These are phyloP conservation scores for Hibiscus tridactylites DNA, from an alignment of 345 rosid species.

Conservation along the genomic window DNA sequence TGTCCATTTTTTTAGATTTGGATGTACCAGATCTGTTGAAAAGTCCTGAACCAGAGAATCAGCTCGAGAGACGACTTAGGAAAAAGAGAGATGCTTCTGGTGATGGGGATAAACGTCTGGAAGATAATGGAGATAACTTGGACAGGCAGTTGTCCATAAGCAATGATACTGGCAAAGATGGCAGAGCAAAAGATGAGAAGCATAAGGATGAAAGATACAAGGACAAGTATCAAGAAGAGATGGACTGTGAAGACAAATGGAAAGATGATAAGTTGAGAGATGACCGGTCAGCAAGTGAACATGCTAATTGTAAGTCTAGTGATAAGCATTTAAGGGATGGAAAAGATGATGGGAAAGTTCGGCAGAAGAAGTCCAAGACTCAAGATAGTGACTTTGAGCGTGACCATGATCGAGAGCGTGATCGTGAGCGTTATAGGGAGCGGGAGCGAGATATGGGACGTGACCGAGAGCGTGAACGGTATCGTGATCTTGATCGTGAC, in stretches of 20 bases:
- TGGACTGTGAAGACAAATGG: slow-evolving; percentile 46
- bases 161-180: slow-evolving; percentile 56
- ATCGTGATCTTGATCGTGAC: slow-evolving; percentile 18
- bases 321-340: slow-evolving; percentile 51
- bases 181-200: slow-evolving; percentile 57
- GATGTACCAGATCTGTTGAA: slow-evolving; percentile 36
- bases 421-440: slow-evolving; percentile 15
- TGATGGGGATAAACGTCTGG: slow-evolving; percentile 48
- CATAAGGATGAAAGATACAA: slow-evolving; percentile 46
- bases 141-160: slow-evolving; percentile 32
- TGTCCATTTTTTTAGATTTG: slow-evolving; percentile 34
- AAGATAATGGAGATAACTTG: slow-evolving; percentile 47
- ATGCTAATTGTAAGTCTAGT: slow-evolving; percentile 37
- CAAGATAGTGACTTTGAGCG: slow-evolving; percentile 46
- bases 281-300: slow-evolving; percentile 55
- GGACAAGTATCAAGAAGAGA: slow-evolving; percentile 48
- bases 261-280: slow-evolving; percentile 56
- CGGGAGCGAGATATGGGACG: slow-evolving; percentile 30
- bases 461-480: slow-evolving; percentile 32
- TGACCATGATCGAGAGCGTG: slow-evolving; percentile 32
- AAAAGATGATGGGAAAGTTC: slow-evolving; percentile 38
- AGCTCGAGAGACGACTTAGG: slow-evolving; percentile 50
- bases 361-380: slow-evolving; percentile 45
- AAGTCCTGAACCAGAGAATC: slow-evolving; percentile 48
- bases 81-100: slow-evolving; percentile 58